Base-by-base conservation (phyloP, 129 eudicot genomes). In the Lonicera japonica region DNA sequence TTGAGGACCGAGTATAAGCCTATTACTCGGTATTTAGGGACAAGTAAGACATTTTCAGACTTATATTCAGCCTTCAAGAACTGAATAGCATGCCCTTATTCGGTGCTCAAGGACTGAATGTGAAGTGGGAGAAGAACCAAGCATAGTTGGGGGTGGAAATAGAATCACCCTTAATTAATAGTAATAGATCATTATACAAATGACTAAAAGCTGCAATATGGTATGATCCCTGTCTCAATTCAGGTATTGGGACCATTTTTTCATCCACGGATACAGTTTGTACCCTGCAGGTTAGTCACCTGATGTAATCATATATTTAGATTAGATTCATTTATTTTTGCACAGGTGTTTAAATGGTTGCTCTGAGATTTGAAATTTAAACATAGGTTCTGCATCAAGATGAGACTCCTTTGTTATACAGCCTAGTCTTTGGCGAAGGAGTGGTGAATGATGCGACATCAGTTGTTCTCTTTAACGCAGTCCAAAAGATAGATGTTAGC, bases 181-280 rank as follows among this genome's bases (percentile, higher is more conserved):
- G 2, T 29, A 29, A 29, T 29, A 29, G 36, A 29, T 29, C 36
- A 2, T 29, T 29, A 29, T 29, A 29, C 36, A 29, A 29, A 1
- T 29, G 36, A 29, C 36, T 1, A 29, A 29, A 29, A 29, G 36
- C 36, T 29, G 36, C 36, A 29, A 29, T 29, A 6, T 29, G 36
- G 36, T 29, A 29, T 29, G 36, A 29, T 29, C 36, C 36, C 36
- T 29, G 4, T 25, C 23, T 69, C 70, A 19, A n/a, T 74, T 66
- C 82, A 92, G 96, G 77, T 65, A 55, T 92, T 25, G 98, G 98
- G 51, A 77, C 95, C 66, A 92, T 92, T 14, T 92, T 92, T 80
- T 92, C 98, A 7, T 84, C 96, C 6, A 92, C 96, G 18, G 98
- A 92, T 76, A 92, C 98, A 16, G 98, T 92, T 53, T 92, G 98